A percentile compares a stretch with the other conserved stretches of the same genome.
Conservation (phyloP, 192 early-diverging fungal genomes). For the Paraglomus brasilianum region DNA sequence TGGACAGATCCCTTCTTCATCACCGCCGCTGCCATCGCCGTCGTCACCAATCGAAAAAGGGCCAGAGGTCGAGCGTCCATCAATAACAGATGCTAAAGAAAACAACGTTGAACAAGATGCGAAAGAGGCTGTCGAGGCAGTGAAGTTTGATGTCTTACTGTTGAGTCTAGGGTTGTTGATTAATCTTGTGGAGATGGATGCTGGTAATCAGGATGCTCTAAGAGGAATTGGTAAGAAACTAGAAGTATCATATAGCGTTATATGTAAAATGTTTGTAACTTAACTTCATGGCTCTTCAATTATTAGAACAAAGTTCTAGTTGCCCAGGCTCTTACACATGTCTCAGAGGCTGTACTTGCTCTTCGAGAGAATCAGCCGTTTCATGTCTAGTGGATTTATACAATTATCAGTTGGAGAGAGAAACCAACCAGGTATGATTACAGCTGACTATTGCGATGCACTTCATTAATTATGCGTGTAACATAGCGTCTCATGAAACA, state of each 20-base stretch:
- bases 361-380: slow-evolving; percentile 3
- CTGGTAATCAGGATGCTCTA: slow-evolving; percentile 27
- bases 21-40: neutral
- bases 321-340: slow-evolving; percentile 12
- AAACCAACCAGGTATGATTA: neutral
- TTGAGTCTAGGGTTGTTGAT: slow-evolving; percentile 29
- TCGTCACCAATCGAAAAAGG: neutral
- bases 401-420: slow-evolving; percentile 20
- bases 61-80: neutral
- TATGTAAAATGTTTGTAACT: neutral
- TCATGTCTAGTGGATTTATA: slow-evolving; percentile 25
- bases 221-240: slow-evolving; percentile 26
- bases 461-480: neutral
- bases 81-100: neutral
- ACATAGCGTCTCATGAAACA: neutral
- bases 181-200: slow-evolving; percentile 30
- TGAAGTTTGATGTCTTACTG: slow-evolving; percentile 29
- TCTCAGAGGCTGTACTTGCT: slow-evolving; percentile 15
- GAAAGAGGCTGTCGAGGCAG: slow-evolving; percentile 10
- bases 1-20: slow-evolving; percentile 15
- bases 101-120: neutral
- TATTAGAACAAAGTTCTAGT: slow-evolving; percentile 18
- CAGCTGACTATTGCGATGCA: no score
- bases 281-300: neutral
- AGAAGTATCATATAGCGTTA: neutral